Evolutionary conservation across 2,329 filamentous ascomycete species (phyloP), one percentile per base, ranked within the genome.

Genomic region (Ophiostoma populinum): DNA sequence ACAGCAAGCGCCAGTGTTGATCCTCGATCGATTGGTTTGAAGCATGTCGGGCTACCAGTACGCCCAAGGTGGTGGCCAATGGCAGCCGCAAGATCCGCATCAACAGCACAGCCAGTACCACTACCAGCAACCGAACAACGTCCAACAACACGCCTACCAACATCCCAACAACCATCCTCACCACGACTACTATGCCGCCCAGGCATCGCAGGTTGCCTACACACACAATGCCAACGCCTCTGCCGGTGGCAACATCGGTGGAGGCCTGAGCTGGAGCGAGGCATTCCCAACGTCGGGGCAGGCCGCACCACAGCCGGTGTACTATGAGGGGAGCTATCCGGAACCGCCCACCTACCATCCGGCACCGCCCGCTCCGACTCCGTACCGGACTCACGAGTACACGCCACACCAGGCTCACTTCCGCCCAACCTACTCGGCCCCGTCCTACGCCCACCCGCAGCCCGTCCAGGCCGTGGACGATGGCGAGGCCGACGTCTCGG

Each of bases 31-130:
- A 17, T 19, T 13, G 9, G n/a, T 12, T 6, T 17, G 30, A 13
- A 46, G 39, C 24, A 63, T 62, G 57, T 52, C 58, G 25, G 54
- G 57, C 32, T 55, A 55, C 40, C 51, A 53, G 12, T 55, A 55
- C 34, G 47, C 50, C 32, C 53, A 57, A n/a, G n/a, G n/a, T n/a
- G n/a, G n/a, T 38, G 46, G 43, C 35, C 42, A 43, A 25, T 46
- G 44, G 45, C 43, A 38, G 4, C 37, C 42, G 12, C 32, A 16
- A 10, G 35, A 36, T 16, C 35, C 34, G 13, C 34, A 33, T 13
- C 39, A 31, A 10, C 39, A 31, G 13, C 29, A 21, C 18, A 21
- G 12, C 4, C 44, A 43, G 11, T 48, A 48, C 40, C 32, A 43
- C 24, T 48, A 48, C 37, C 44, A 41, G 24, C 41, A 40, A 17